phyloP scores from a whole-genome alignment of 1,284 basidiomycete species.

The Xerocomus amazonicus region DNA sequence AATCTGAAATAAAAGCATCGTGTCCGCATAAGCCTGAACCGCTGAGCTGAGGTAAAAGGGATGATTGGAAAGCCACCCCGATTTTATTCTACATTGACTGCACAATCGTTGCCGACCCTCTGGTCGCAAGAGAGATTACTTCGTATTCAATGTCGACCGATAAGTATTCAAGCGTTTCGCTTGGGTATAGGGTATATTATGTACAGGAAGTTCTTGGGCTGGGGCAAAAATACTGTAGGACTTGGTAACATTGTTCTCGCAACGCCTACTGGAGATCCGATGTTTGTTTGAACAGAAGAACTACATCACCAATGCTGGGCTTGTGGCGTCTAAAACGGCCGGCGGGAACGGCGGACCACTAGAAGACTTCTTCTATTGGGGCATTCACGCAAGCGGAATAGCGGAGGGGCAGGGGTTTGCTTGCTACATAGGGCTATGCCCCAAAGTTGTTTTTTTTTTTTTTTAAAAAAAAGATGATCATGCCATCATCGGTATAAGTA shows the following conservation, averaged over 20 bases:
- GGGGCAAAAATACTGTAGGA: not conserved
- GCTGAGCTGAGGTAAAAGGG: constrained; percentile 47
- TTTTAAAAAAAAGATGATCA: no score
- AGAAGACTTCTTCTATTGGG: no score
- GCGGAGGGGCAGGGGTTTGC: no score
- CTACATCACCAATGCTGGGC: no score
- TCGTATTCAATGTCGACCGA: no score
- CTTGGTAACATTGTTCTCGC: not conserved
- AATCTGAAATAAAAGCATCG: not conserved
- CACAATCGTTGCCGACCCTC: constrained; percentile 57
- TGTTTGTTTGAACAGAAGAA: constrained; percentile 38
- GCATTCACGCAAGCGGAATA: no score
- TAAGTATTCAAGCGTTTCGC: constrained; percentile 43
- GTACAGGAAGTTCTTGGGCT: constrained; percentile 58
- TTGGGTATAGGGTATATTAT: constrained; percentile 50
- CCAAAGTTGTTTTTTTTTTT: no score
- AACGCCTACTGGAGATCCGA: constrained; percentile 51
- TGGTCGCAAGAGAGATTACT: constrained; percentile 62
- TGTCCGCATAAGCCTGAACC: constrained; percentile 40
- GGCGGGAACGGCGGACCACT: no score
- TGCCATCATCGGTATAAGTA: constrained; percentile 49
- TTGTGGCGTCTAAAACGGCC: no score
- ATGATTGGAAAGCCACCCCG: constrained; percentile 54
- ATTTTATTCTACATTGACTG: constrained; percentile 54
- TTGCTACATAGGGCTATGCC: no score